Evolutionary conservation across 1,284 basidiomycete species (phyloP).

Genomic region (Caloboletus inedulis): DNA sequence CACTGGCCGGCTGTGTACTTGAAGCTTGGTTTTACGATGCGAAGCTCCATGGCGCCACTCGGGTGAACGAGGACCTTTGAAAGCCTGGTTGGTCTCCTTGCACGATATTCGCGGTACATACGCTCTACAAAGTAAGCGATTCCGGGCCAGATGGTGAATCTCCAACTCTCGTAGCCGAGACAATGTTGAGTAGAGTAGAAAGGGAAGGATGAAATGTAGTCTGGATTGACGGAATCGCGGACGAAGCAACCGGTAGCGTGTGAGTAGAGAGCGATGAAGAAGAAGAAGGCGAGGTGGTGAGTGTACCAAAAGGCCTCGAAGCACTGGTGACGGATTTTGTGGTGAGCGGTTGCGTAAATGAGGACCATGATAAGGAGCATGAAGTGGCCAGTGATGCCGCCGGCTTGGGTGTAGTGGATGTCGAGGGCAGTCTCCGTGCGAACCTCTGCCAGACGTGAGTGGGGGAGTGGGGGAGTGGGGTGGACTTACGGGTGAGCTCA

Average conservation of each 20-base stretch:
- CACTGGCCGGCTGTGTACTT: slow-evolving; percentile 89
- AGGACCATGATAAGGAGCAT: slow-evolving; percentile 87
- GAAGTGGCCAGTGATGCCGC: slow-evolving; percentile 86
- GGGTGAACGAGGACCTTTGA: slow-evolving; percentile 81
- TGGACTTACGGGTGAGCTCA: slow-evolving; percentile 65
- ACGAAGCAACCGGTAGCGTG: slow-evolving; percentile 93
- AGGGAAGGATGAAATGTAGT: slow-evolving; percentile 65
- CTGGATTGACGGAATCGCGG: slow-evolving; percentile 71
- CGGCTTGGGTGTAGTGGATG: slow-evolving; percentile 83
- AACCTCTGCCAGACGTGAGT: slow-evolving; percentile 52
- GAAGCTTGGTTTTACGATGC: slow-evolving; percentile 84
- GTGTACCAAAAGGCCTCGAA: slow-evolving; percentile 95
- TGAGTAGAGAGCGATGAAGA: slow-evolving; percentile 82
- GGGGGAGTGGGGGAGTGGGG: not conserved
- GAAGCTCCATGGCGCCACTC: slow-evolving; percentile 84
- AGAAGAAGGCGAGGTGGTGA: slow-evolving; percentile 88
- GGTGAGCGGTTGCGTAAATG: slow-evolving; percentile 82
- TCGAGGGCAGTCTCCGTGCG: slow-evolving; percentile 69
- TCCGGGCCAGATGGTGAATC: slow-evolving; percentile 84
- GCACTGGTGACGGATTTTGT: slow-evolving; percentile 78
- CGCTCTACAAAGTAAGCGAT: slow-evolving; percentile 84
- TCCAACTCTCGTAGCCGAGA: slow-evolving; percentile 83
- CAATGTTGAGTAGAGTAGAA: slow-evolving; percentile 82
- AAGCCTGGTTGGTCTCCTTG: slow-evolving; percentile 68
- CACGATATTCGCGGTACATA: slow-evolving; percentile 75